Conservation (phyloP, 805 yeast species). For the Yamadazyma philogaea region DNA sequence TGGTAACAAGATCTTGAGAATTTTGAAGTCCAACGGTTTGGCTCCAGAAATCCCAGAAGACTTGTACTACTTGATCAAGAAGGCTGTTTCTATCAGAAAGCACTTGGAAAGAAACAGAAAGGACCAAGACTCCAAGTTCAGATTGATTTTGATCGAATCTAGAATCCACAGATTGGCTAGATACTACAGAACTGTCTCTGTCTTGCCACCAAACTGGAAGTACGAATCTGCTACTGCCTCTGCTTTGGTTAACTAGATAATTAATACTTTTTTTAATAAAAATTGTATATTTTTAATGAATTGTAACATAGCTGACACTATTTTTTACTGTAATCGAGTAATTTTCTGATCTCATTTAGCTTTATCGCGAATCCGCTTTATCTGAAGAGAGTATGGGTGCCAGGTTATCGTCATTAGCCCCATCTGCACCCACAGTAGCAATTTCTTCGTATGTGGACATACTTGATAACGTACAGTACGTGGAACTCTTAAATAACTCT, state of each 20-base stretch:
- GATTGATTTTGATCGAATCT: conserved; percentile 99
- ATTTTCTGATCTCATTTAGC: not conserved
- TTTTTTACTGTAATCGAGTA: not conserved
- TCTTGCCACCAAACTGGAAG: conserved; percentile 99
- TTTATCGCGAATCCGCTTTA: conserved; percentile 4
- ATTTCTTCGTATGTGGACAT: conserved; percentile 86
- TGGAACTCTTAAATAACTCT: conserved; percentile 72
- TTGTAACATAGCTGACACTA: not conserved
- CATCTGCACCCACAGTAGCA: conserved; percentile 89
- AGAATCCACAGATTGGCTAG: conserved; percentile 99
- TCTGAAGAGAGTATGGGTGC: conserved; percentile 75
- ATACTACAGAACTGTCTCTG: conserved; percentile 99
- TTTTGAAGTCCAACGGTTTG: conserved; percentile 98
- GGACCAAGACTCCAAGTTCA: conserved; percentile 99
- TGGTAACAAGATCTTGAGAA: conserved; percentile 99
- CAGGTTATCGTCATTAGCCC: conserved; percentile 79
- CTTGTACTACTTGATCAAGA: conserved; percentile 97
- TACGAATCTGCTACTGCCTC: conserved; percentile 99
- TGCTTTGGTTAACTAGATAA: conserved; percentile 90
- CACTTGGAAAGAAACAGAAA: conserved; percentile 99
- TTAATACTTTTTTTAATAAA: conserved; percentile 5
- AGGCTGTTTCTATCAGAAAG: conserved; percentile 99
- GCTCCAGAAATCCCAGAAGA: conserved; percentile 99
- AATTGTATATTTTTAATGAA: conserved; percentile 9
- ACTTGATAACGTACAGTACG: conserved; percentile 69